Evolutionary conservation across 768 basidiomycete species (phyloP).

Genomic region (Russula griseocarnosa): DNA sequence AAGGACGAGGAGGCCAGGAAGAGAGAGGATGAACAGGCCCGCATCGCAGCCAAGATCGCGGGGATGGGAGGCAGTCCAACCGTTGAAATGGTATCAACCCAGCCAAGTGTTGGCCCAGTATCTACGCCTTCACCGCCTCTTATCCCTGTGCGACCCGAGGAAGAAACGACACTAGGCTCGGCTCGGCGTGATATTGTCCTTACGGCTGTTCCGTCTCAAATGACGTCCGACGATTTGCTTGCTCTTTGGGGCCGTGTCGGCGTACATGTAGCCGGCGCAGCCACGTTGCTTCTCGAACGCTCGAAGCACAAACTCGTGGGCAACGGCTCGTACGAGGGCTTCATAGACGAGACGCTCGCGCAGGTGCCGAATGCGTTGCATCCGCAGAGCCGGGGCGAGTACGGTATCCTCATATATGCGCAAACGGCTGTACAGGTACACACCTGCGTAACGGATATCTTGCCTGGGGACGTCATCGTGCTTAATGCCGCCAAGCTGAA

Average conservation of each 20-base stretch:
- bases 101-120: conserved; percentile 8
- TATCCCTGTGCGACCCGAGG: no score
- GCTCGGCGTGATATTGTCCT: no score
- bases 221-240: conserved; percentile 63
- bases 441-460: conserved; percentile 70
- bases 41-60: conserved; percentile 53
- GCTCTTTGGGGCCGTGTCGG: conserved; percentile 71
- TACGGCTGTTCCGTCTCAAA: not conserved
- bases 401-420: conserved; percentile 72
- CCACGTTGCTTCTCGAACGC: conserved; percentile 62
- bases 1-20: conserved; percentile 46
- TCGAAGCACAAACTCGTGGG: conserved; percentile 74
- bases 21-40: conserved; percentile 57
- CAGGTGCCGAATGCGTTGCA: conserved; percentile 61
- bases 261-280: conserved; percentile 67
- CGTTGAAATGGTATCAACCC: conserved; percentile 50
- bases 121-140: conserved; percentile 29
- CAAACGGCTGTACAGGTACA: conserved; percentile 66
- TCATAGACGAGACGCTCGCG: conserved; percentile 61
- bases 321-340: conserved; percentile 80
- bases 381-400: conserved; percentile 40
- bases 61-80: conserved; percentile 55
- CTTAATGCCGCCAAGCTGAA: conserved; percentile 76
- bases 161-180: no score
- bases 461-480: conserved; percentile 81